These are phyloP conservation scores for Exobasidium rhododendri DNA, from an alignment of 1,284 basidiomycete species.

Conservation along the genomic window DNA sequence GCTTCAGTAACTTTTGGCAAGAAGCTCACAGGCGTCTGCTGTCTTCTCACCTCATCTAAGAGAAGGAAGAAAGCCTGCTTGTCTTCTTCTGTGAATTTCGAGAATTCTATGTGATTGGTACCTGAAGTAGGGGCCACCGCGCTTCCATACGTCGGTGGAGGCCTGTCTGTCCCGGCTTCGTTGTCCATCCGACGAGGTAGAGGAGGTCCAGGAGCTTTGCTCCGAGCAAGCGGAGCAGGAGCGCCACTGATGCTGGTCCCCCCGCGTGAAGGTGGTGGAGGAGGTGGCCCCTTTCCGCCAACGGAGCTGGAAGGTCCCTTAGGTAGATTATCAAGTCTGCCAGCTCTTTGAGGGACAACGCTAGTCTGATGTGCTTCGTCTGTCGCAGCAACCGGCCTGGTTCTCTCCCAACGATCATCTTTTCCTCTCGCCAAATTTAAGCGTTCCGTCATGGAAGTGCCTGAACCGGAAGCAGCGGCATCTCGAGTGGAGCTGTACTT, in stretches of 20 bases:
- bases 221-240: neutral
- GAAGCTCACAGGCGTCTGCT: no score
- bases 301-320: neutral
- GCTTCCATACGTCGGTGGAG: conserved; percentile 32
- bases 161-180: conserved; percentile 30
- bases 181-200: conserved; percentile 41
- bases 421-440: conserved; percentile 11
- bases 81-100: conserved; percentile 36
- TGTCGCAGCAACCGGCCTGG: neutral
- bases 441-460: conserved; percentile 1
- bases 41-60: conserved; percentile 29
- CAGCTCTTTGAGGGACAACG: neutral
- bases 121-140: conserved; percentile 17
- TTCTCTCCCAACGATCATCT: conserved; percentile 11
- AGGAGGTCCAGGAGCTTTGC: conserved; percentile 17
- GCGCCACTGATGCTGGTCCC: conserved; percentile 3
- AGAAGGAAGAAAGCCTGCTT: conserved; percentile 42
- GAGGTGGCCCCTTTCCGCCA: conserved; percentile 4
- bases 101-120: conserved; percentile 31
- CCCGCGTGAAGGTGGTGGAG: conserved; percentile 5
- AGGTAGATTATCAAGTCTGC: neutral
- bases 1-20: no score
- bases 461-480: no score
- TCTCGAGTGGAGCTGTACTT: neutral
- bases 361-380: neutral